Percentiles rank a stretch among this genome's conserved stretches.
phyloP scores from a whole-genome alignment of 768 basidiomycete species.

The Mycena metata region DNA sequence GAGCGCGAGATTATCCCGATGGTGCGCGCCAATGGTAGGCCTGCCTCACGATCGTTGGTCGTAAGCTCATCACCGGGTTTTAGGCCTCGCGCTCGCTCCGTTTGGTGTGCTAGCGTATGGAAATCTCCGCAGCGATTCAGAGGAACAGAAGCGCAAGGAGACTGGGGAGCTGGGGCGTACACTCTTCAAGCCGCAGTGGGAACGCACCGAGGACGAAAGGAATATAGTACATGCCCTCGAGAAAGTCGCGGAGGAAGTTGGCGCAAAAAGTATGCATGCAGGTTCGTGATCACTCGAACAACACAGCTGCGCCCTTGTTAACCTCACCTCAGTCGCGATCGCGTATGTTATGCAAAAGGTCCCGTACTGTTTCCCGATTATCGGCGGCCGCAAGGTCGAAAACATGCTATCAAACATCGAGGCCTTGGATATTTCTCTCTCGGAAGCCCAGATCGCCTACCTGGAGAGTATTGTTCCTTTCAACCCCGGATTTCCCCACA shows the following conservation, averaged over 20 bases:
- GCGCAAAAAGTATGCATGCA: constrained; percentile 60
- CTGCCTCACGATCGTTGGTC: no score
- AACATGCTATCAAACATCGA: constrained; percentile 65
- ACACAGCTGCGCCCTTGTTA: neutral
- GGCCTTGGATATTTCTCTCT: constrained; percentile 62
- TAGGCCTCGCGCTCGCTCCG: constrained; percentile 21
- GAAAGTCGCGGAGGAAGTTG: constrained; percentile 64
- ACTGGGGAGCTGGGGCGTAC: constrained; percentile 55
- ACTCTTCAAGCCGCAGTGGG: constrained; percentile 52
- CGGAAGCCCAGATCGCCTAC: constrained; percentile 58
- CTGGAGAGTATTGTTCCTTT: constrained; percentile 60
- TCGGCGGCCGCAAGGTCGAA: constrained; percentile 67
- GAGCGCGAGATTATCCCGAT: constrained; percentile 30
- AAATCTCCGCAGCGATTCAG: constrained; percentile 67
- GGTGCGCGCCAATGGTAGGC: constrained; percentile 22
- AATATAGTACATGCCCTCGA: constrained; percentile 60
- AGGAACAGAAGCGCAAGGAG: constrained; percentile 22
- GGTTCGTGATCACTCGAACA: constrained; percentile 46
- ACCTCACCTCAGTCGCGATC: constrained; percentile 56
- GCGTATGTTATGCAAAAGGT: constrained; percentile 69
- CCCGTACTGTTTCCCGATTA: constrained; percentile 47
- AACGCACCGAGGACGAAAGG: constrained; percentile 60
- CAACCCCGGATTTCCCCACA: constrained; percentile 60
- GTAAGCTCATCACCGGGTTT: neutral
- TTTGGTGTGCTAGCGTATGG: constrained; percentile 18